Conservation (phyloP, 75 land plant genomes). For the Selaginella moellendorffii region DNA sequence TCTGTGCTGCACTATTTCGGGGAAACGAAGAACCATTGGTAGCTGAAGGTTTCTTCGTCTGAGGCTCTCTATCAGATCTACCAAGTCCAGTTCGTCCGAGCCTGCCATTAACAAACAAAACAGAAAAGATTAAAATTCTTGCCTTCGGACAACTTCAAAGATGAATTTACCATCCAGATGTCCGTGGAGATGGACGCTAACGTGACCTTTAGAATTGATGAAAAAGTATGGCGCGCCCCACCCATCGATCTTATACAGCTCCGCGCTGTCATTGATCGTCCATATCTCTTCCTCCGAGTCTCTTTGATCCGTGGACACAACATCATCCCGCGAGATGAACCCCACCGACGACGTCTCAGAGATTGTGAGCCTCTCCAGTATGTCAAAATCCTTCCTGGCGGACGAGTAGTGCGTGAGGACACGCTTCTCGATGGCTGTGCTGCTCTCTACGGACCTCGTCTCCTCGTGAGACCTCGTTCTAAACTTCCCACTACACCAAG, state of each 20-base stretch:
- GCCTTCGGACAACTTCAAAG: not conserved
- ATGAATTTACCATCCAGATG: not conserved
- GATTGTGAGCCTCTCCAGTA: not conserved
- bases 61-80: conserved; percentile 23
- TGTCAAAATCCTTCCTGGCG: not conserved
- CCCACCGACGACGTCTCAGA: not conserved
- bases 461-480: not conserved
- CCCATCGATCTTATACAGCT: conserved; percentile 19
- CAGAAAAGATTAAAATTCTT: not conserved
- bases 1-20: conserved; percentile 29
- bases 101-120: conserved; percentile 16
- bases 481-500: not conserved
- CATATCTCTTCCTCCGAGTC: conserved; percentile 12
- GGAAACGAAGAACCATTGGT: conserved; percentile 27
- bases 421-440: not conserved
- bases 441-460: not conserved
- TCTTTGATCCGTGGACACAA: not conserved
- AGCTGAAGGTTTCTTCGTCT: conserved; percentile 11
- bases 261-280: conserved; percentile 15
- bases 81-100: conserved; percentile 22
- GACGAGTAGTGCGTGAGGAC: not conserved
- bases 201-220: conserved; percentile 24
- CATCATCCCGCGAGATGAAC: not conserved
- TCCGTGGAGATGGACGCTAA: conserved; percentile 26
- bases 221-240: conserved; percentile 34